Conservation (phyloP, 441 rosid species). For the Adansonia madagascariensis region DNA sequence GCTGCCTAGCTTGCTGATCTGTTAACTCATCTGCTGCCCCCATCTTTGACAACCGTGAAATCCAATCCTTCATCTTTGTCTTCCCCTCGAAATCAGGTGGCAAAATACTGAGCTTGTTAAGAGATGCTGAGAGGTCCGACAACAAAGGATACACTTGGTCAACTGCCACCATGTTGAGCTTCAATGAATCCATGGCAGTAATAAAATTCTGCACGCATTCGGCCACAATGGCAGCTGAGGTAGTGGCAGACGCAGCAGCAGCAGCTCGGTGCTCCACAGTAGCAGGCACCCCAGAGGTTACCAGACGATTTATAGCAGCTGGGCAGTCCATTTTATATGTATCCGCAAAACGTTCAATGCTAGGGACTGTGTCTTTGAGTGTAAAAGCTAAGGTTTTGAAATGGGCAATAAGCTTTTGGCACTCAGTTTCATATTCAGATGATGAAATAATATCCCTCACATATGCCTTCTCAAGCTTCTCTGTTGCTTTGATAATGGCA, state of each 20-base stretch:
- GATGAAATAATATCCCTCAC: constrained; percentile 77
- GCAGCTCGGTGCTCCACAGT: constrained; percentile 90
- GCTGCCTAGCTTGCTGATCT: constrained; percentile 94
- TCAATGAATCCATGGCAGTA: constrained; percentile 93
- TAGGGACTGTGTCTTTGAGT: constrained; percentile 81
- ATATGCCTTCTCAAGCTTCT: constrained; percentile 92
- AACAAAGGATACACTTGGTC: constrained; percentile 92
- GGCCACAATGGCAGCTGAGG: constrained; percentile 87
- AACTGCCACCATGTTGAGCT: constrained; percentile 89
- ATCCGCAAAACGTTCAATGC: constrained; percentile 84
- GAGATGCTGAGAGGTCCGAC: constrained; percentile 77
- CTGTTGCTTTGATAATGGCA: constrained; percentile 93
- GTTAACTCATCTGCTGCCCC: constrained; percentile 95
- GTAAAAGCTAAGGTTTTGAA: constrained; percentile 83
- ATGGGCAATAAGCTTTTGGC: constrained; percentile 91
- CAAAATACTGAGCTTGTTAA: constrained; percentile 74
- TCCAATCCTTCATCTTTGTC: constrained; percentile 93
- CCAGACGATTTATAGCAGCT: constrained; percentile 80
- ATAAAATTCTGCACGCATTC: constrained; percentile 94
- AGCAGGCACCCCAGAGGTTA: constrained; percentile 93
- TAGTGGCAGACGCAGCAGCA: constrained; percentile 49
- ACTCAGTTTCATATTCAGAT: constrained; percentile 76
- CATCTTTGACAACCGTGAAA: constrained; percentile 83
- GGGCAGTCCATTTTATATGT: constrained; percentile 96
- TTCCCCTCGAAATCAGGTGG: constrained; percentile 94